Evolutionary conservation across 2,329 filamentous ascomycete genomes (phyloP), one percentile per base, ranked within the genome.

Genomic region (Colletotrichum euphorbiae): DNA sequence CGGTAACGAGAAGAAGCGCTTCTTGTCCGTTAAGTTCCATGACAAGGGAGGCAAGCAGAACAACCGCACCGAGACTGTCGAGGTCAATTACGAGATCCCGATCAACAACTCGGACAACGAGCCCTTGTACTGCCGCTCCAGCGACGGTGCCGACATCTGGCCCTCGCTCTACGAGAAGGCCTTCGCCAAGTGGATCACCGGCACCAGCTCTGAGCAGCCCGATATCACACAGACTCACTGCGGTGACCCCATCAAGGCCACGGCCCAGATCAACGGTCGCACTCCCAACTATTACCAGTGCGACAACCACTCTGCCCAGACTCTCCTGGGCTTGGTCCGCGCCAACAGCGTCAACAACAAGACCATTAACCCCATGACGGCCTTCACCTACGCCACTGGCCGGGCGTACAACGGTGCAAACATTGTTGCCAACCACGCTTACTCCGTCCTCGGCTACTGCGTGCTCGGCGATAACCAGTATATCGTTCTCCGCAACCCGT

Each of bases 131-230:
- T 80, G 78, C 71, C 80, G 77, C 69, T 78, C 81, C 13, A 78
- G 75, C 67, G 78, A 80, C 71, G 77, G 77, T 13, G 75, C 76
- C 66, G 80, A 82, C 70, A 77, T 82, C 67, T 83, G 81, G 81
- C 81, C 81, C 2, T 74, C 78, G 28, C 75, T 83, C 50, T 83
- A 83, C 74, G 81, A 83, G 76, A 83, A 83, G 77, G 81, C 81
- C 13, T 83, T 83, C 64, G 75, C 81, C 71, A 81, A 81, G 74
- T 83, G 81, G 81, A 75, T 82, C 70, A 77, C 74, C 11, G 69
- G 70, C 19, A 67, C 67, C 70, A 71, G 72, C 51, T 72, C 73
- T 0, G 73, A 79, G 70, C 77, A 76, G 64, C 78, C 81, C 15
- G 80, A 83, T 70, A 76, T 82, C 70, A 82, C 80, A 21, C 75